Evolutionary conservation across 2,329 filamentous ascomycete genomes (phyloP), one percentile per base, ranked within the genome.

Genomic region (Hypoxylon sp.): DNA sequence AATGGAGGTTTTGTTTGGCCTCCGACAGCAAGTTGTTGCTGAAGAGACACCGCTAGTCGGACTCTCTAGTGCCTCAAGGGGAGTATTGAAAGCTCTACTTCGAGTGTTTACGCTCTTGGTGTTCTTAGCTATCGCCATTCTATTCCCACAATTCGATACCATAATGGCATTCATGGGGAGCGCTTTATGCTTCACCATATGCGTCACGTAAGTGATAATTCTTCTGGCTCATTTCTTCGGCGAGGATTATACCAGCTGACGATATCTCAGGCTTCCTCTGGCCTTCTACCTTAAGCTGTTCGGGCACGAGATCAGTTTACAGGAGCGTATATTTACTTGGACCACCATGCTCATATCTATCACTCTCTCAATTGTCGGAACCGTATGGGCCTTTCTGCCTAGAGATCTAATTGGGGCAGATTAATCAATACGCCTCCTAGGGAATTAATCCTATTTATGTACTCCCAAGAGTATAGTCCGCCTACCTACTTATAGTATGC

Each of bases 81-180:
- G 85, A 22, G 68, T 90, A 24, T 78, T 88, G 42, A 92, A 88
- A 74, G 82, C 88, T 35, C 75, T 81, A 1, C 81, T 96, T 29
- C 89, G 92, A 44, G 80, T 97, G 1, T 69, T 87, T 14, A 89
- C 90, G 13, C 86, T 94, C 14, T 73, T 92, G n/a, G 71, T 91
- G 2, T 93, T 98, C 74, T 87, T 98, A 33, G 77, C 88, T 53
- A 92, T 98, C 66, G 90, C 94, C 5, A 84, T 89, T 52, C 67
- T 85, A 1, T 88, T 89, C 76, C 94, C 94, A 0, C 88, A 89
- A 0, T 97, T 97, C 76, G 94, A 97, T 78, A 90, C 91, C 58
- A 94, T 97, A 76, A 97, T 97, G 90, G 92, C 92, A 3, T 90
- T 97, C 69, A 90, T 98, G 82, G 95, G 96, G 11, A 93, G 92